phyloP scores from a whole-genome alignment of 768 basidiomycete genomes.

The Lentinula lateritia region DNA sequence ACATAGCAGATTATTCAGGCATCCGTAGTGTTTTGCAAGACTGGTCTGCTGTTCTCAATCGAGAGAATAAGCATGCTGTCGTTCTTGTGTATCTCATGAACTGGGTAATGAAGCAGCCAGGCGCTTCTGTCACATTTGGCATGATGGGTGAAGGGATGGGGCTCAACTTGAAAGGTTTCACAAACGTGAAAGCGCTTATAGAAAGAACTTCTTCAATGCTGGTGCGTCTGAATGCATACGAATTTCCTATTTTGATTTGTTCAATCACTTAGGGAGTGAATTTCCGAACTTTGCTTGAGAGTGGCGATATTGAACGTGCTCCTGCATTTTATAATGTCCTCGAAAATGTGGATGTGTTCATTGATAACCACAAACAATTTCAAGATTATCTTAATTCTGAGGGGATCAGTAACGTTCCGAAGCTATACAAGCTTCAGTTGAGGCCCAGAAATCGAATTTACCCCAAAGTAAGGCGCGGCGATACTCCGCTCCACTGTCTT shows the following conservation, averaged over 20 bases:
- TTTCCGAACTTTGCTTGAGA: neutral
- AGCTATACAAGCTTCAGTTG: neutral
- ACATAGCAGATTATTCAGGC: constrained; percentile 42
- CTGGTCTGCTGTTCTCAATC: constrained; percentile 33
- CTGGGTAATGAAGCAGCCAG: constrained; percentile 28
- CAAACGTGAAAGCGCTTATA: neutral
- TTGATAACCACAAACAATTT: neutral
- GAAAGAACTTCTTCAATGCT: neutral
- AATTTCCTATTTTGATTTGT: neutral
- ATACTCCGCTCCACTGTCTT: neutral
- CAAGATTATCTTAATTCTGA: neutral
- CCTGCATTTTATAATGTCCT: neutral
- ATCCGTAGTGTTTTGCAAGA: constrained; percentile 22
- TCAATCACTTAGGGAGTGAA: neutral
- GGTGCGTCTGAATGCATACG: neutral
- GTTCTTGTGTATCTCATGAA: constrained; percentile 45
- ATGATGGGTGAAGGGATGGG: neutral
- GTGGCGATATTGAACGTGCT: too few relatives aligned
- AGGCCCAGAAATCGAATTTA: neutral
- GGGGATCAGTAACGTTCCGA: neutral
- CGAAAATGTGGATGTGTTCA: neutral
- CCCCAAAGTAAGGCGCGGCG: neutral
- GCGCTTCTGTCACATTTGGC: neutral
- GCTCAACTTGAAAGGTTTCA: neutral
- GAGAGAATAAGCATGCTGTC: constrained; percentile 20